phyloP scores from a whole-genome alignment of 345 rosid species.

The Eucalyptus brandiana region DNA sequence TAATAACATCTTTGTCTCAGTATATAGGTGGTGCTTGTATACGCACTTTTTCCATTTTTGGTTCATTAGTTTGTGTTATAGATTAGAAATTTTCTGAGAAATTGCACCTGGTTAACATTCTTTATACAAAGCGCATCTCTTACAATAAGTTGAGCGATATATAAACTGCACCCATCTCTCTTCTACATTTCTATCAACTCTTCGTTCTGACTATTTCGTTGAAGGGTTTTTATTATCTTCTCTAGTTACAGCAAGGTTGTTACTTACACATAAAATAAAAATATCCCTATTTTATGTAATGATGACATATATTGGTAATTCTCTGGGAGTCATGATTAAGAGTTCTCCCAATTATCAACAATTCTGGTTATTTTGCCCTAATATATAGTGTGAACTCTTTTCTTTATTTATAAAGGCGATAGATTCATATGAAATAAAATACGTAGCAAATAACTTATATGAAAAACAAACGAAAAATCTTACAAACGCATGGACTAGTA shows the following conservation, averaged over 20 bases:
- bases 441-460: not conserved
- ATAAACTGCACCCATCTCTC: not conserved
- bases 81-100: not conserved
- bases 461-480: not conserved
- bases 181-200: not conserved
- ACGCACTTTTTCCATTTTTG: not conserved
- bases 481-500: not conserved
- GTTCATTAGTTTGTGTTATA: not conserved
- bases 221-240: not conserved
- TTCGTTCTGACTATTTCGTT: not conserved
- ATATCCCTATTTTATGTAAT: not conserved
- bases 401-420: not conserved
- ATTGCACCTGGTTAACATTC: not conserved
- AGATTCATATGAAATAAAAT: not conserved
- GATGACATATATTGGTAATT: not conserved
- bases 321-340: not conserved
- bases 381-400: not conserved
- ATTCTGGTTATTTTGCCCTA: fast-evolving
- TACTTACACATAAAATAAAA: not conserved
- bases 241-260: not conserved
- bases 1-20: not conserved
- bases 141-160: not conserved
- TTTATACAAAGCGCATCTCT: not conserved
- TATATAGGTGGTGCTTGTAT: not conserved
- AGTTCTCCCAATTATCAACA: not conserved